phyloP scores from a whole-genome alignment of 2,329 filamentous ascomycete genomes.

The Fusarium vanettenii region DNA sequence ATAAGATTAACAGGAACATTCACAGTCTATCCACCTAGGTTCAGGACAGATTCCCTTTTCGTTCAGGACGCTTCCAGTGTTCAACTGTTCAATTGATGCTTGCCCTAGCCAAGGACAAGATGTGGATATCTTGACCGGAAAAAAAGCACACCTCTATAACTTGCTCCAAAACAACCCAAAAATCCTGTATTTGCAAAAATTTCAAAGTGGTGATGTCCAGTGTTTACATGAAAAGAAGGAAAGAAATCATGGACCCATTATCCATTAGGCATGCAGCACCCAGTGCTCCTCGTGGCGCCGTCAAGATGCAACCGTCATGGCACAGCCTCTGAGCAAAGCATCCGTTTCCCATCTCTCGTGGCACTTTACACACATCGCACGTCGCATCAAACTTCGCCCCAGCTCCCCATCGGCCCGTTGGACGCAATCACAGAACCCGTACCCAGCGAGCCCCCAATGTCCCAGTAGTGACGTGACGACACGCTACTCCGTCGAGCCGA shows the following conservation, averaged over 20 bases:
- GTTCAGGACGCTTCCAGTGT: not conserved
- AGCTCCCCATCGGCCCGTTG: constrained; percentile 77
- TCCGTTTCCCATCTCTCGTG: constrained; percentile 1
- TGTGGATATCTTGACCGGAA: constrained; percentile 3
- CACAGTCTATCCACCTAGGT: not conserved
- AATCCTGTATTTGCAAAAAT: constrained; percentile 26
- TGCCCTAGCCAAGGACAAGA: constrained; percentile 4
- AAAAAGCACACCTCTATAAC: constrained; percentile 24
- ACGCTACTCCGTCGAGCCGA: constrained; percentile 75
- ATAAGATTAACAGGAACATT: not conserved
- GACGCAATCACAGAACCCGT: constrained; percentile 78
- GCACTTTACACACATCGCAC: constrained; percentile 10
- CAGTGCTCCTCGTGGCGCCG: constrained; percentile 23
- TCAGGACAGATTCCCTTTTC: not conserved
- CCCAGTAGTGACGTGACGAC: constrained; percentile 91
- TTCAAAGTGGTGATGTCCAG: constrained; percentile 27
- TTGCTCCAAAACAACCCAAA: constrained; percentile 24
- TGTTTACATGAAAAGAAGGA: constrained; percentile 25
- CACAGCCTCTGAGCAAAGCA: constrained; percentile 4
- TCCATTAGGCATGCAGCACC: constrained; percentile 10
- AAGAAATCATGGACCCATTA: constrained; percentile 5
- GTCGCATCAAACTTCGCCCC: constrained; percentile 79
- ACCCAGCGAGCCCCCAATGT: constrained; percentile 83
- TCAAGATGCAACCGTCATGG: constrained; percentile 14
- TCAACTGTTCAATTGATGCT: constrained; percentile 9